A percentile compares a stretch with the other conserved stretches of the same genome.
Conservation (phyloP, 768 basidiomycete genomes). For the Lentinula sp. region DNA sequence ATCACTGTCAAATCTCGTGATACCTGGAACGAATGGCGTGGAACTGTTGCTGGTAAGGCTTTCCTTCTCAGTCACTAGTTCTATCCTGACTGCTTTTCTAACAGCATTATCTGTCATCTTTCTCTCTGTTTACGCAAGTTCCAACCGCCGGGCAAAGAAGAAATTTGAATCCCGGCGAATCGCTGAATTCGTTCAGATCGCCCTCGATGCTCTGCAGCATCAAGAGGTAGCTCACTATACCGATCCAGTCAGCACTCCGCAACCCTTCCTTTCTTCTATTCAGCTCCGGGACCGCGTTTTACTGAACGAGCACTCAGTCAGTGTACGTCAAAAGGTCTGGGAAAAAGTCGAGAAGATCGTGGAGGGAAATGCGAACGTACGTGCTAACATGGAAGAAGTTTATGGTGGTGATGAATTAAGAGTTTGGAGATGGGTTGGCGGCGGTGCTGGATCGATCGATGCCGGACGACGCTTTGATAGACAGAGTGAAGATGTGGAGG, state of each 20-base stretch:
- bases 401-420: constrained; percentile 81
- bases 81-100: constrained; percentile 14
- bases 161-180: constrained; percentile 59
- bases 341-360: constrained; percentile 77
- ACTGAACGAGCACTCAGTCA: constrained; percentile 72
- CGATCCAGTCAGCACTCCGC: constrained; percentile 69
- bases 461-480: neutral
- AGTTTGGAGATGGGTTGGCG: constrained; percentile 92
- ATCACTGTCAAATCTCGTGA: constrained; percentile 61
- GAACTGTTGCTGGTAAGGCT: constrained; percentile 53
- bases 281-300: constrained; percentile 86
- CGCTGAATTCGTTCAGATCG: constrained; percentile 69
- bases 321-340: constrained; percentile 67
- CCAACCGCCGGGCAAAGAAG: constrained; percentile 41
- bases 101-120: constrained; percentile 27
- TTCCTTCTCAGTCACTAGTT: constrained; percentile 8
- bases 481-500: neutral
- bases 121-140: constrained; percentile 22
- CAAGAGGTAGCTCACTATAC: constrained; percentile 80
- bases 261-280: constrained; percentile 76
- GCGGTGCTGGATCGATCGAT: constrained; percentile 17
- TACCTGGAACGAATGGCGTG: constrained; percentile 63
- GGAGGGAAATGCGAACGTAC: constrained; percentile 87
- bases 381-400: constrained; percentile 78
- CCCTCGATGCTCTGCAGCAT: constrained; percentile 72